Percentiles rank a stretch among this genome's conserved stretches.
Evolutionary conservation across 2,329 filamentous ascomycete genomes (phyloP).

Genomic region (Neopestalotiopsis clavispora): DNA sequence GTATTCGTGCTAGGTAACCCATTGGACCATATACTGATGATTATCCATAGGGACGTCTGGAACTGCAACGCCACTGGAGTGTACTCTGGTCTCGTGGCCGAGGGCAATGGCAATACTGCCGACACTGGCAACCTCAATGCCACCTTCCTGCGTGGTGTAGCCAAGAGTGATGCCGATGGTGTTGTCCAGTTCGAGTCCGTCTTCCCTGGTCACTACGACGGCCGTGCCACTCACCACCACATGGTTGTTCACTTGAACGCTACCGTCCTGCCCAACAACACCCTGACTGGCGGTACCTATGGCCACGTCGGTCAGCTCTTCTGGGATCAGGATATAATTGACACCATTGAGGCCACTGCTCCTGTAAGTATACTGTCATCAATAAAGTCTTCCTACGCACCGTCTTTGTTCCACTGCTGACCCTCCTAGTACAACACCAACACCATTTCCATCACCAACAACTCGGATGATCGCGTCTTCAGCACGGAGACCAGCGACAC

Average conservation of each 20-base stretch:
- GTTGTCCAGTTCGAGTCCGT: conserved; percentile 46
- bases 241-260: conserved; percentile 49
- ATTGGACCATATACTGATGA: neutral
- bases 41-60: conserved; percentile 49
- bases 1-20: neutral
- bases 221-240: conserved; percentile 54
- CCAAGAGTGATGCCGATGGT: conserved; percentile 44
- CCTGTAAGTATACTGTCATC: neutral
- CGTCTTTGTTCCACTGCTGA: neutral
- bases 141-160: conserved; percentile 47
- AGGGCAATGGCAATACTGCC: conserved; percentile 46
- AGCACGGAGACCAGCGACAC: conserved; percentile 1
- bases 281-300: conserved; percentile 47
- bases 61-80: conserved; percentile 49
- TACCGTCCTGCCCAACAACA: conserved; percentile 44
- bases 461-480: conserved; percentile 3
- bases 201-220: conserved; percentile 50
- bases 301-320: conserved; percentile 70
- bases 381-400: neutral
- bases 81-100: conserved; percentile 49
- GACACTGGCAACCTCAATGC: conserved; percentile 43
- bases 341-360: conserved; percentile 12
- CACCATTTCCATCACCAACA: neutral
- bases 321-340: conserved; percentile 64
- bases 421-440: conserved; percentile 7